These are phyloP conservation scores for Hypsizygus ulmarius DNA, from an alignment of 1,284 basidiomycete genomes.

Conservation along the genomic window DNA sequence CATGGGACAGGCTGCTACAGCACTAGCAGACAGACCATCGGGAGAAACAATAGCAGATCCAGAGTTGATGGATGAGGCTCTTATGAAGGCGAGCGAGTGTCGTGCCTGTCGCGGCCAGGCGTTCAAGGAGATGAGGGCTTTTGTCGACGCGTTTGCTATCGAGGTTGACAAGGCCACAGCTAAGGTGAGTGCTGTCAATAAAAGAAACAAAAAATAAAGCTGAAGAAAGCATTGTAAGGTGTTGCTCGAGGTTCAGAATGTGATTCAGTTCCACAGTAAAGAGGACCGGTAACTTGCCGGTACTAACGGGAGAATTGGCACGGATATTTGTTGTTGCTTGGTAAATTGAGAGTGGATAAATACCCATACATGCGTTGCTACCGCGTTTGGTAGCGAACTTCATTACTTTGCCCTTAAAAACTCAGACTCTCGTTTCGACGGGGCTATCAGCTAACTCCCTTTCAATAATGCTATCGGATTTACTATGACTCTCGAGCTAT, in stretches of 20 bases:
- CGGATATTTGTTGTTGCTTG: too few relatives aligned
- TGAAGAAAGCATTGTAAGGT: not conserved
- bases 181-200: not conserved
- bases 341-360: too few relatives aligned
- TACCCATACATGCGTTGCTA: too few relatives aligned
- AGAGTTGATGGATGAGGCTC: conserved; percentile 11
- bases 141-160: not conserved
- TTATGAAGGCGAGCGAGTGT: conserved; percentile 12
- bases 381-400: too few relatives aligned
- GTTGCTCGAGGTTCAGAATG: conserved; percentile 5
- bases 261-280: too few relatives aligned
- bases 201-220: not conserved
- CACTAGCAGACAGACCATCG: conserved; percentile 6
- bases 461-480: too few relatives aligned
- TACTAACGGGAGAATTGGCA: too few relatives aligned
- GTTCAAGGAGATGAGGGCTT: conserved; percentile 8
- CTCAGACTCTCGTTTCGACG: too few relatives aligned
- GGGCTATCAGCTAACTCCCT: too few relatives aligned
- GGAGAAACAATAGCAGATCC: conserved; percentile 4
- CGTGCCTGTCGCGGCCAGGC: conserved; percentile 10
- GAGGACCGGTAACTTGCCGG: too few relatives aligned
- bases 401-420: too few relatives aligned
- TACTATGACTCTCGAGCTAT: too few relatives aligned
- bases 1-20: conserved; percentile 1
- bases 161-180: conserved; percentile 11